These are phyloP conservation scores for Nicotiana knightiana DNA, from an alignment of 257 asterid species.

Conservation along the genomic window DNA sequence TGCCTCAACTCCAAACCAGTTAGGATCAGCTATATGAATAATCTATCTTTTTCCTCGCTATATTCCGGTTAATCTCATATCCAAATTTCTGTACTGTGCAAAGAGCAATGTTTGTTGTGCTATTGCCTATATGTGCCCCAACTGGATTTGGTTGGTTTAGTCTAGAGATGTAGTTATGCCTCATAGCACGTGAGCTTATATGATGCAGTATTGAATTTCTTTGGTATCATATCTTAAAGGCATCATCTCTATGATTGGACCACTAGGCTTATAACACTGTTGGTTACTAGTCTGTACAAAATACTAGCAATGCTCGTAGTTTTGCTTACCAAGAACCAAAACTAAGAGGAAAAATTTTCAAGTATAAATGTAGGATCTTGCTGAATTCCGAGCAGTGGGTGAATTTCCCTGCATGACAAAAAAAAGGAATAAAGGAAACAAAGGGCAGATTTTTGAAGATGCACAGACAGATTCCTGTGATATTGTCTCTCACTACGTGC, in stretches of 20 bases:
- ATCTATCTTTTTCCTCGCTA: neutral
- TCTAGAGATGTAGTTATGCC: neutral
- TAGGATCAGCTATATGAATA: neutral
- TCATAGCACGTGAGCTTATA: neutral
- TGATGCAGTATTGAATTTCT: neutral
- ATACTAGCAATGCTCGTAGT: neutral
- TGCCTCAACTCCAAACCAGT: neutral
- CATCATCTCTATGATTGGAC: neutral
- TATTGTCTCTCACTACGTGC: neutral
- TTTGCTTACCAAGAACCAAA: neutral
- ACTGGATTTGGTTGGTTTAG: neutral
- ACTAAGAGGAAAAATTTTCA: neutral
- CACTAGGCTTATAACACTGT: neutral
- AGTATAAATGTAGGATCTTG: neutral
- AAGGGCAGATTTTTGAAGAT: neutral
- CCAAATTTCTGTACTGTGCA: neutral
- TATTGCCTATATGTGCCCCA: neutral
- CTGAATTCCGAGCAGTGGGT: neutral
- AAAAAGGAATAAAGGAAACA: neutral
- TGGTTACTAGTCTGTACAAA: neutral
- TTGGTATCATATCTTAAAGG: neutral
- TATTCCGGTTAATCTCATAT: neutral
- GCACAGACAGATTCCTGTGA: neutral
- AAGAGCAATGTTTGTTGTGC: neutral
- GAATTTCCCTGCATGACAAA: neutral